Evolutionary conservation across 2,329 filamentous ascomycete species (phyloP), one percentile per base, ranked within the genome.

Genomic region (Ilyonectria sp.): DNA sequence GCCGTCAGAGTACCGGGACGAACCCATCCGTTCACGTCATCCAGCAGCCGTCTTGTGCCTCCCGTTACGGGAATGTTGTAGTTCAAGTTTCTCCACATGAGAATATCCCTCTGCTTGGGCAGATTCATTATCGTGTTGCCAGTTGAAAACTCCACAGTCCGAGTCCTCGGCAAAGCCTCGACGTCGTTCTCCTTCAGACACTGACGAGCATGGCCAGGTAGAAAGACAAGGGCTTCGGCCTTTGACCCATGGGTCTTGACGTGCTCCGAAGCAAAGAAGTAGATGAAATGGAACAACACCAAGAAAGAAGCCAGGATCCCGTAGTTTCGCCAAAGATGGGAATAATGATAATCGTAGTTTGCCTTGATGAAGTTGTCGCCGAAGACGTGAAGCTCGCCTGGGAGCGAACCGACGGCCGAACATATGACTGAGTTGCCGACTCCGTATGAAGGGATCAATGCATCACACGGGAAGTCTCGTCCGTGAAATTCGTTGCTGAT

Each of bases 1-100:
- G 94, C 94, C 3, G 94, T 97, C 37, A 97, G 82, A 1, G 93
- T 97, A 31, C 94, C 94, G 0, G 94, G 94, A 79, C 95, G 95
- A 63, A 97, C 93, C 93, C 93, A 97, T 6, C 94, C 94, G 72
- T 93, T 90, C 1, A 97, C 92, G 63, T 94, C 84, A 71, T 97
- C 91, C 59, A 97, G 82, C 67, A 97, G 78, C 19, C 92, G 87
- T 19, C 93, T 88, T 1, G 86, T 82, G 70, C 93, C 88, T 1
- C 86, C 86, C 81, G 96, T 95, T 80, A 97, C 93, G 72, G 91
- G 87, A 71, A 90, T 87, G 21, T 89, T 85, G 63, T 87, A 97
- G 70, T 90, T 91, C 0, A 96, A 90, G 72, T 94, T 86, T 62
- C 89, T 86, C 94, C 93, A 97, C 47, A 92, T 92, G 79, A 96